These are phyloP conservation scores for Annulohypoxylon truncatum DNA, from an alignment of 2,329 filamentous ascomycete genomes.

Conservation along the genomic window DNA sequence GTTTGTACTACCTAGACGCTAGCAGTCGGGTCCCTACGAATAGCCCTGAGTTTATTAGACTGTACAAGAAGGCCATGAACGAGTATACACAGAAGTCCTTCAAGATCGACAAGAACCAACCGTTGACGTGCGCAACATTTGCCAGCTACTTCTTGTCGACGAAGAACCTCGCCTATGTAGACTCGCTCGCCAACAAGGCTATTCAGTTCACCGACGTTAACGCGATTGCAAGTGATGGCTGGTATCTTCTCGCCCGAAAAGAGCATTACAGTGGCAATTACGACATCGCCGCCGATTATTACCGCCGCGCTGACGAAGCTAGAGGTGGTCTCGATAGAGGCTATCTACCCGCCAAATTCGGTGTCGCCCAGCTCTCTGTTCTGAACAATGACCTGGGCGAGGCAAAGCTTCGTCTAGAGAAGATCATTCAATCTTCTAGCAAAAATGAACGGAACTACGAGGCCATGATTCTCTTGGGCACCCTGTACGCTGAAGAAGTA, in stretches of 20 bases:
- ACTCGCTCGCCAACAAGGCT: conserved; percentile 88
- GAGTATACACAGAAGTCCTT: conserved; percentile 94
- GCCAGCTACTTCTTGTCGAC: conserved; percentile 88
- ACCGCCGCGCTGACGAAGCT: conserved; percentile 89
- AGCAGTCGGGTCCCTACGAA: conserved; percentile 85
- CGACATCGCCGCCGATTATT: conserved; percentile 83
- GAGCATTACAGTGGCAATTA: conserved; percentile 85
- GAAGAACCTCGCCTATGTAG: conserved; percentile 83
- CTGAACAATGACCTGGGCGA: conserved; percentile 86
- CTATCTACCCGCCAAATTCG: conserved; percentile 94
- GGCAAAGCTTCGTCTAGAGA: conserved; percentile 92
- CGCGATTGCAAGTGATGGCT: conserved; percentile 95
- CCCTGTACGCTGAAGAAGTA: conserved; percentile 93
- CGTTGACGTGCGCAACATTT: conserved; percentile 90
- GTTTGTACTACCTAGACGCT: conserved; percentile 87
- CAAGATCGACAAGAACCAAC: conserved; percentile 91
- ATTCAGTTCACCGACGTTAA: conserved; percentile 97
- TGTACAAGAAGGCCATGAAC: conserved; percentile 95
- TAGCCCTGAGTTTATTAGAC: conserved; percentile 82
- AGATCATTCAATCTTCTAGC: conserved; percentile 88
- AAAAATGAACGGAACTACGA: conserved; percentile 72
- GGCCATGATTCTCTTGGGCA: conserved; percentile 91
- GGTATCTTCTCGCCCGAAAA: conserved; percentile 93
- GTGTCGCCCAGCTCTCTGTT: conserved; percentile 88
- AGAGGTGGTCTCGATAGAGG: conserved; percentile 91